Evolutionary conservation across 257 asterid genomes (phyloP).

Genomic region (Solanum boliviense): DNA sequence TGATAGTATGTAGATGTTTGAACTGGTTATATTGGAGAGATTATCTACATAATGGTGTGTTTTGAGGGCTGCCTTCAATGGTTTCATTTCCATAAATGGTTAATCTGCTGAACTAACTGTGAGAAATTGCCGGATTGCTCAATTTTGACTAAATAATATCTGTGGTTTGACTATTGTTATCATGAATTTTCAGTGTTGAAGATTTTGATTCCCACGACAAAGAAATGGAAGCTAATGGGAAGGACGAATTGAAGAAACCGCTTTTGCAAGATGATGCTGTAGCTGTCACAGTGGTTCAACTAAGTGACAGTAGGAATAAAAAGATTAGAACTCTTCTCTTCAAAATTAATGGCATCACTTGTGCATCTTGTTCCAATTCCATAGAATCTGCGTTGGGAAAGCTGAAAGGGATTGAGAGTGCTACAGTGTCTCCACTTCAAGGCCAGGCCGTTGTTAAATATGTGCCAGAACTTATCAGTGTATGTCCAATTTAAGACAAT

Average conservation of each 20-base stretch:
- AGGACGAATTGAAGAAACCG: slow-evolving; percentile 53
- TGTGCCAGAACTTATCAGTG: slow-evolving; percentile 52
- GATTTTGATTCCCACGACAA: background rate
- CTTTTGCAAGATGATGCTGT: slow-evolving; percentile 51
- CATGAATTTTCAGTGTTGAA: background rate
- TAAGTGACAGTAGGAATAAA: slow-evolving; percentile 20
- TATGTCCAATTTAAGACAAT: slow-evolving; percentile 28
- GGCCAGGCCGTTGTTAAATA: slow-evolving; percentile 91
- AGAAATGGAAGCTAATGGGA: slow-evolving; percentile 57
- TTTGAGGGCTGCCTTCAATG: background rate
- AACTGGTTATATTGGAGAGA: background rate
- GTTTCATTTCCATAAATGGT: background rate
- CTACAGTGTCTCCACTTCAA: slow-evolving; percentile 77
- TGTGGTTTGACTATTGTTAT: background rate
- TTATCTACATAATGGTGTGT: background rate
- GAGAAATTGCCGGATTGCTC: background rate
- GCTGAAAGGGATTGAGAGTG: slow-evolving; percentile 60
- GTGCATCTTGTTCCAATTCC: slow-evolving; percentile 82
- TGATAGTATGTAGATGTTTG: background rate
- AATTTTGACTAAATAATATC: background rate
- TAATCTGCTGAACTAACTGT: background rate
- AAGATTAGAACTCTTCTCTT: slow-evolving; percentile 62
- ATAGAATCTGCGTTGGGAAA: slow-evolving; percentile 67
- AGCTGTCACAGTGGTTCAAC: slow-evolving; percentile 23
- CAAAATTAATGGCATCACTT: slow-evolving; percentile 74